These are phyloP conservation scores for Neurospora tetraspora DNA, from an alignment of 495 filamentous ascomycete genomes.

Conservation along the genomic window DNA sequence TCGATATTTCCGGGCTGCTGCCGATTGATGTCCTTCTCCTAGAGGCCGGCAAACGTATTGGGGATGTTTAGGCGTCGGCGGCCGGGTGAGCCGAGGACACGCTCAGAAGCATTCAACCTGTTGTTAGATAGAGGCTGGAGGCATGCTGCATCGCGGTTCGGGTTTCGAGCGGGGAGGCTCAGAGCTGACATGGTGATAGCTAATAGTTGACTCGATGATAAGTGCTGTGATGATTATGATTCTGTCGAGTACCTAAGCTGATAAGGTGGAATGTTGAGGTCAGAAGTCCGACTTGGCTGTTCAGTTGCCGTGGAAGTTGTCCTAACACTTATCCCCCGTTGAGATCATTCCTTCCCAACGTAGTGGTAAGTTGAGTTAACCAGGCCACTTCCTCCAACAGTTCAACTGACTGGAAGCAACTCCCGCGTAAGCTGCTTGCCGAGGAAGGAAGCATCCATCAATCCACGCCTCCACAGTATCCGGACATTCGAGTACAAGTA, in stretches of 20 bases:
- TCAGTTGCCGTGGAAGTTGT: neutral
- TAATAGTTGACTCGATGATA: neutral
- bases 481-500: neutral
- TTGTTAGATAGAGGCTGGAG: neutral
- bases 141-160: neutral
- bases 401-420: neutral
- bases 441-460: neutral
- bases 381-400: no score
- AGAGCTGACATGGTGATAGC: neutral
- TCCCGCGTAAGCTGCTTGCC: neutral
- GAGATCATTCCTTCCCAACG: neutral
- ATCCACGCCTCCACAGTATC: neutral
- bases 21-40: conserved; percentile 19
- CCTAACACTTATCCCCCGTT: neutral
- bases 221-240: neutral
- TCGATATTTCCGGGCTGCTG: neutral
- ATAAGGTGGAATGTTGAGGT: neutral
- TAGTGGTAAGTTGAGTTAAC: no score
- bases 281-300: neutral
- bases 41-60: conserved; percentile 18
- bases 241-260: neutral
- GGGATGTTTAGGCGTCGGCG: conserved; percentile 17
- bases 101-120: neutral
- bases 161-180: neutral
- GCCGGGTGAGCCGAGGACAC: neutral